phyloP scores from a whole-genome alignment of 345 rosid species.

The Eucalyptus paniculata region DNA sequence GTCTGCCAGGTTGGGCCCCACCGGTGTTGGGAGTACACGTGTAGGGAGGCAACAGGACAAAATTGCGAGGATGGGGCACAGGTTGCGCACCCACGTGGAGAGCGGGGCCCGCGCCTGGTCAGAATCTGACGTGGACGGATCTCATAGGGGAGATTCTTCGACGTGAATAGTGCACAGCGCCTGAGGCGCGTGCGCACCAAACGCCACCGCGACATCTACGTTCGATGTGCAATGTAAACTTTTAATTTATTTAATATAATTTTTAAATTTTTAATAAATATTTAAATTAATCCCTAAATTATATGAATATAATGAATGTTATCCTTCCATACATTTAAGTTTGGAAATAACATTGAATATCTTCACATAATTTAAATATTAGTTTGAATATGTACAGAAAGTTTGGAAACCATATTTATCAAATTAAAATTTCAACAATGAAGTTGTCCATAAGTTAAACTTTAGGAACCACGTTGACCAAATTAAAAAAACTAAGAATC shows the following conservation, averaged over 20 bases:
- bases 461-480: neutral
- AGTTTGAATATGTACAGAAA: neutral
- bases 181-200: neutral
- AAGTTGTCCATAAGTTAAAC: neutral
- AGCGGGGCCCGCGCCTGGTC: neutral
- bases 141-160: neutral
- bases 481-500: neutral
- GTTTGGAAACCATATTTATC: too few species aligned
- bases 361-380: neutral
- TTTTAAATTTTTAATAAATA: fast-evolving
- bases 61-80: neutral
- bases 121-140: neutral
- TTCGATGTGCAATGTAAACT: fast-evolving
- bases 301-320: neutral
- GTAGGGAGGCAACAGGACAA: neutral
- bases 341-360: neutral
- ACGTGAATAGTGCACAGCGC: neutral
- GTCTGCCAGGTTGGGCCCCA: neutral
- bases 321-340: neutral
- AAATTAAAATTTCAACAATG: neutral
- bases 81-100: neutral
- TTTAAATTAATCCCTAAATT: neutral
- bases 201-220: neutral
- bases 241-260: too few species aligned
- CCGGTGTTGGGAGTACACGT: neutral